Evolutionary conservation across 2,329 filamentous ascomycete species (phyloP), one percentile per base, ranked within the genome.

Genomic region (Aspergillus uvarum): DNA sequence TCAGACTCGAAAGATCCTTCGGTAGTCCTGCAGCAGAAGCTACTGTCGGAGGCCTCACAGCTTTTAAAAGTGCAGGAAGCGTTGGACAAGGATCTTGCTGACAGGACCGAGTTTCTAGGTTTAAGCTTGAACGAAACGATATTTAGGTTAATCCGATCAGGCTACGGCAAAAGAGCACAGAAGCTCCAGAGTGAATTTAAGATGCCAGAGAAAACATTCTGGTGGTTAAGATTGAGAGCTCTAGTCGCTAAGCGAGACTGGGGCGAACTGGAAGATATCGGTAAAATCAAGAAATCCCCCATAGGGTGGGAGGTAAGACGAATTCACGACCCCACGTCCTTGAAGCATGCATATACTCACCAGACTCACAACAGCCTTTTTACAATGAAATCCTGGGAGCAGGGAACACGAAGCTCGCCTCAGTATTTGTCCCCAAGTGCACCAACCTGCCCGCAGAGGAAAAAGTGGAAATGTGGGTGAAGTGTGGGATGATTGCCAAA

Each of bases 151-250:
- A 88, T 96, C 65, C 85, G 88, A 54, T 83, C 90, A 11, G 92
- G 92, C 2, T 93, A 96, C 72, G 84, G 88, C 56, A 92, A 92
- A 68, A 86, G 93, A 61, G 93, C 93, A 22, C 90, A 89, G 76
- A 96, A 94, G 77, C 83, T 98, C 3, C 90, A 95, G 73, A 88
- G 84, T 72, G 94, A 98, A 67, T 99, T 99, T 80, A 96, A 92
- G 71, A 88, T 99, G 51, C 87, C 90, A 0, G 95, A 98, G 66
- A 96, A 92, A 76, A 90, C 92, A 31, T 90, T 87, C 65, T 94
- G 91, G 87, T 99, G 94, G 92, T 71, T 86, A 60, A 89, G 92
- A 63, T 82, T 99, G 29, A 87, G 94, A 68, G 95, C 93, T 0
- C 83, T 98, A 54, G 92, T 99, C 2, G 90, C 91, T 16, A 92